Conservation (phyloP, 1,284 basidiomycete genomes). For the Ganoderma meredithae region DNA sequence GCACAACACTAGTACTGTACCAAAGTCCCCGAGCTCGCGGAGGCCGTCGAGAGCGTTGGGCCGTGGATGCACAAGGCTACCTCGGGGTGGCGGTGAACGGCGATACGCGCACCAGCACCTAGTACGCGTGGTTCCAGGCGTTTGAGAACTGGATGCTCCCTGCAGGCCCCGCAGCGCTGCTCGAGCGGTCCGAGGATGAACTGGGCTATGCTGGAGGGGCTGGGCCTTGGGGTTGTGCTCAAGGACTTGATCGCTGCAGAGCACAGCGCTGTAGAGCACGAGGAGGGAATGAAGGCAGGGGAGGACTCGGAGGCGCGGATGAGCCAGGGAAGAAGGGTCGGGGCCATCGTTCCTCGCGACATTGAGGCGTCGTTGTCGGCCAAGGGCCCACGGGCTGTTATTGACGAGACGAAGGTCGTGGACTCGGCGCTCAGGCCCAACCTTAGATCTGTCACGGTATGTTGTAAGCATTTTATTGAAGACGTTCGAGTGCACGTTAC, state of each 20-base stretch:
- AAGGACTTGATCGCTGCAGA: slow-evolving; percentile 11
- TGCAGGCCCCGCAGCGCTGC: slow-evolving; percentile 15
- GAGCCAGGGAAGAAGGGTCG: neutral
- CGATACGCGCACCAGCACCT: slow-evolving; percentile 24
- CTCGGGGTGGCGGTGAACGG: slow-evolving; percentile 10
- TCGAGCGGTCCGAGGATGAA: slow-evolving; percentile 37
- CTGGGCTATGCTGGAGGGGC: slow-evolving; percentile 41
- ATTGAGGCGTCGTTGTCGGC: neutral
- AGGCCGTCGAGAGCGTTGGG: slow-evolving; percentile 15
- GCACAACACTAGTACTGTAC: slow-evolving; percentile 11
- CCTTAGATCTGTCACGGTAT: neutral
- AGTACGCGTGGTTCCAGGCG: slow-evolving; percentile 18
- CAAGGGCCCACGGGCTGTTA: neutral
- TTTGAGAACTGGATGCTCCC: slow-evolving; percentile 14
- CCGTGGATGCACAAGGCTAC: slow-evolving; percentile 5
- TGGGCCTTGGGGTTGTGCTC: slow-evolving; percentile 36
- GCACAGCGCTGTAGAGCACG: neutral
- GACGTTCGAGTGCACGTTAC: too few relatives aligned
- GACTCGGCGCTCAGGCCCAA: neutral
- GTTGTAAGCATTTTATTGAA: too few relatives aligned
- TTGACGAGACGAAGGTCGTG: neutral
- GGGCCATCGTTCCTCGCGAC: neutral
- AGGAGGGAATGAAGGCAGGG: neutral
- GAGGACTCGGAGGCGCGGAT: slow-evolving; percentile 3
- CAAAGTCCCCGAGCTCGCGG: slow-evolving; percentile 13